Evolutionary conservation across 2,329 filamentous ascomycete species (phyloP), one percentile per base, ranked within the genome.

Genomic region (Karstenula rhodostoma): DNA sequence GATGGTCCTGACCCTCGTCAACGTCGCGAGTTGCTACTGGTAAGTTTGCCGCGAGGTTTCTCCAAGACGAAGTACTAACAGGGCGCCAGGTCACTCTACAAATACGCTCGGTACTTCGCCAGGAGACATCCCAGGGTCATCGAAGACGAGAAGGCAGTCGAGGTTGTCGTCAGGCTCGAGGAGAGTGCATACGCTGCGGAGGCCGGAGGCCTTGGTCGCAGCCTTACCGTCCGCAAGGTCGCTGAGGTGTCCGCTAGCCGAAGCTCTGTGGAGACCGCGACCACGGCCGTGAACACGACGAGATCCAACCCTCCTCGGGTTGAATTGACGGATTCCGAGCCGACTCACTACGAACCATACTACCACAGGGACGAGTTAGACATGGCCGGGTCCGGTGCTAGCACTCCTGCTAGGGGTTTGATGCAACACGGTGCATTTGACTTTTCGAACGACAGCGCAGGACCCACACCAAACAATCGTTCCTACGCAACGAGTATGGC

Each of bases 91-190:
- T 79, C 78, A 2, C 65, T 82, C 6, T 81, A 76, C 66, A 80
- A 78, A 52, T 83, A 83, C 62, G 81, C 80, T 0, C 72, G 73
- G 1, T 84, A 82, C 63, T 83, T 83, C 59, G 79, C 81, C 9
- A 76, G 75, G 40, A 76, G 80, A 17, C 82, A 83, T 58, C 81
- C 81, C 1, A 83, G 82, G 61, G 77, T 84, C 6, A 79, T 79
- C 32, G 82, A 84, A 58, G 81, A 84, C 57, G 78, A 81, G 48
- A 80, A 80, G 58, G 80, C 79, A 17, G 67, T 73, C 35, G 70
- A 71, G 55, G 67, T 69, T 15, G 67, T 73, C 10, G 65, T 72
- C 9, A 66, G 70, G 7, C 64, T 73, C 17, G 69, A 73, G 43
- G 69, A 71, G 46, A 60, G 60, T 9, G 58, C 61, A 19, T 49